Evolutionary conservation across 495 filamentous ascomycete genomes (phyloP), one percentile per base, ranked within the genome.

Genomic region (Penicillium riverlandense): DNA sequence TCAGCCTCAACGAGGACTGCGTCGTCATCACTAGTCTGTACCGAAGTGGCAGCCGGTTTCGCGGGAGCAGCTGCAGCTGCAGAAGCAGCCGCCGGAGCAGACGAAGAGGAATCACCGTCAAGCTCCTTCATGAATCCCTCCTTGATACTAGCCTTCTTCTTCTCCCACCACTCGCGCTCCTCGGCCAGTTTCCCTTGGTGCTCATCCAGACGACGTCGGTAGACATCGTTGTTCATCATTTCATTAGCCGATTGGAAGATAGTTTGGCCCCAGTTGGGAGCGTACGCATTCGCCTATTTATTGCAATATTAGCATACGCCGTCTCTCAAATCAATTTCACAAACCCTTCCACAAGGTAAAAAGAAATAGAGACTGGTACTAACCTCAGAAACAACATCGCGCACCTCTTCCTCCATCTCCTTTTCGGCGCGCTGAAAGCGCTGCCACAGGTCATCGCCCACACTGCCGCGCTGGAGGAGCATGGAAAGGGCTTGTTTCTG

Each of bases 381-480:
- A 31, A 28, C 89, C 84, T 98, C 92, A 53, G 82, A 77, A 30
- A 96, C 88, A 35, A 96, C 90, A 69, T 98, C 92, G 49, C 85
- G 74, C 30, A 98, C 71, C 66, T 98, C 92, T 47, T 90, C 91
- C 66, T 98, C 90, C 71, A 95, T 94, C 72, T 97, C 92, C 73
- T 91, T 91, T 76, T 98, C 92, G 22, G 91, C 92, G 34, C 86
- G 72, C 54, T 78, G 58, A 61, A 96, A 95, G 33, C 92, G 75
- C 70, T 96, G 92, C 86, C 90, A 96, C 35, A 97, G 63, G 63
- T 98, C 92, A 66, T 98, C 94, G 7, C 94, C 91, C 1, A 98
- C 89, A 62, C 86, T 91, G 1, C 94, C 94, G 36, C 86, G 74
- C 66, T 95, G 88, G 39, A 97, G 64, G 35, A 98, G 70, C 40